Conservation (phyloP, 768 basidiomycete genomes). For the Collybia sp. region DNA sequence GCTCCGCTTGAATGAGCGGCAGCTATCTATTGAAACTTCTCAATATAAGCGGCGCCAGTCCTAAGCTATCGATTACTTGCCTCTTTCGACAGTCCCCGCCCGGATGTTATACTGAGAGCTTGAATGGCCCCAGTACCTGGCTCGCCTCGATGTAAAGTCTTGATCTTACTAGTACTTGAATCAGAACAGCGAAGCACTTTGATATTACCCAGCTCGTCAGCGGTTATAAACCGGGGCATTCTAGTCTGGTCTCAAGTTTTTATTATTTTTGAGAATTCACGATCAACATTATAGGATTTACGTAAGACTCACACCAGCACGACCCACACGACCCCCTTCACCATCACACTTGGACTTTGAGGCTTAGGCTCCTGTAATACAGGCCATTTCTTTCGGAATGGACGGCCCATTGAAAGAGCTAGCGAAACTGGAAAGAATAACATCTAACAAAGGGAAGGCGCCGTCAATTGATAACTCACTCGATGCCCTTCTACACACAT, state of each 20-base stretch:
- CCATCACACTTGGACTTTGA: too few relatives aligned
- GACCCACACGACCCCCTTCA: too few relatives aligned
- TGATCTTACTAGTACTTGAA: constrained; percentile 22
- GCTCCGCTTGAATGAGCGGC: constrained; percentile 62
- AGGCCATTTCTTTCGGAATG: constrained; percentile 34
- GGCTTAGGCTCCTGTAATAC: constrained; percentile 5
- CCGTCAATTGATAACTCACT: constrained; percentile 56
- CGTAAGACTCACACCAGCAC: constrained; percentile 4
- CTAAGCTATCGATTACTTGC: constrained; percentile 18
- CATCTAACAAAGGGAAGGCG: constrained; percentile 47
- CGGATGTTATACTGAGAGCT: constrained; percentile 22
- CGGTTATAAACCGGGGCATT: constrained; percentile 70
- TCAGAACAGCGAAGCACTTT: constrained; percentile 50
- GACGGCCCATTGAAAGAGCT: constrained; percentile 76
- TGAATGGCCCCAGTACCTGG: constrained; percentile 16
- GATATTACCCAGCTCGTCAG: constrained; percentile 76
- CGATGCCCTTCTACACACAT: constrained; percentile 54
- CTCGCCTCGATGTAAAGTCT: constrained; percentile 18
- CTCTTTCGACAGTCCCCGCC: constrained; percentile 23
- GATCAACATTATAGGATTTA: constrained; percentile 1
- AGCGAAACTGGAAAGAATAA: constrained; percentile 66
- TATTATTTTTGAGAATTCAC: background rate
- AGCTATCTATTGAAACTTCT: constrained; percentile 59
- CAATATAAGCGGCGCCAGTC: background rate
- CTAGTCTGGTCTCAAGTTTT: background rate